Base-by-base conservation (phyloP, 2,329 filamentous ascomycete species). In the Phialophora chinensis region DNA sequence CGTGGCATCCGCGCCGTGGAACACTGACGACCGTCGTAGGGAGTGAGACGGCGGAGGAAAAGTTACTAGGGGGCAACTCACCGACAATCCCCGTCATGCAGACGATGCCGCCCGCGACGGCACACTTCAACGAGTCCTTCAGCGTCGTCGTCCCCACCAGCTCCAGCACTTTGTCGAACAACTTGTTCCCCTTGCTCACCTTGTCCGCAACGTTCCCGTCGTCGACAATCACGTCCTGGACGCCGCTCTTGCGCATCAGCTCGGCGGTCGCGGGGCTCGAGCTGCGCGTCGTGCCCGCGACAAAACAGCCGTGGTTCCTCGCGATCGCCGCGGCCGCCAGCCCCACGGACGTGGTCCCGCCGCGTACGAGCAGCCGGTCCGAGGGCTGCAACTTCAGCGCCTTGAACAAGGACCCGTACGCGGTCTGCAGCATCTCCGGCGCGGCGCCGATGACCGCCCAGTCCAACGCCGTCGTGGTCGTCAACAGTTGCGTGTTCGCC, bases 391-490 rank as follows among this genome's bases (percentile, higher is more conserved):
- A 60, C 52, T 75, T 72, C 55, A 85, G 70, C 3, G 75, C 72
- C 54, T 73, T 75, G n/a, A 79, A 77, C 44, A 85, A 66, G 6
- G 76, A 76, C 0, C 82, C 82, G 72, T 79, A 84, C 1, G 82
- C 79, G 2, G 82, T 84, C 73, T 84, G 82, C 66, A 85, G 65
- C 82, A 85, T 84, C 73, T 84, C 82, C 2, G 82, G 82, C 60
- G 83, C 73, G 0, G 82, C 81, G 4, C 81, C 83, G 1, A 85
- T 67, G 1, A 77, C 72, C 31, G 78, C 75, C 81, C 82, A 83
- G 0, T 73, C 70, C 4, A 83, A 68, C 10, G 73, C 71, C 4
- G 83, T 69, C 11, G 73, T 71, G 4, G 75, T 77, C 33, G 74
- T 71, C 5, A 69, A 27, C 11, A 69, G 71, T 58, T 80, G 79